Evolutionary conservation across 768 basidiomycete species (phyloP), one percentile per base, ranked within the genome.

Genomic region (Russula lepida): DNA sequence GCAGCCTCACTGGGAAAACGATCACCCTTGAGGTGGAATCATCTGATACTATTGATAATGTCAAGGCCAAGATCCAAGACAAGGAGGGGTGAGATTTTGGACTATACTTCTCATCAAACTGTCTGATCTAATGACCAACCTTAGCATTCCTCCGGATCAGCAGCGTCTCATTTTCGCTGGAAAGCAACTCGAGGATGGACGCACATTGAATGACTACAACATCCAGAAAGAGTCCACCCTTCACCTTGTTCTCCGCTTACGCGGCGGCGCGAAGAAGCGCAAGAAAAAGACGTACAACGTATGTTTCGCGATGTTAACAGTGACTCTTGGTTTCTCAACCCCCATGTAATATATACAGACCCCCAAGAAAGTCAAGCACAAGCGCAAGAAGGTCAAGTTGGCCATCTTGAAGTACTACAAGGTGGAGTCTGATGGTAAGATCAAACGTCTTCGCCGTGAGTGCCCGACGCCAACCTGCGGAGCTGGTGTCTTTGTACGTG

Each of bases 251-350:
- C 86, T 98, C 69, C 89, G 97, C 71, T 89, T 99, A 56, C 92
- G 95, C 78, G 97, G 97, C 82, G 97, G 97, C 84, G 93, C 86
- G 68, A 98, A 98, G 87, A 98, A 98, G 86, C 88, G 95, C 76
- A 98, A 98, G 87, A 99, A 98, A 84, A 98, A 98, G 84, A 94
- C 92, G 58, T 98, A 98, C 88, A 94, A 86, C 80, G 90, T 92
- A 52, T 53, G 87, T 78, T 2, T 28, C n/a, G 1, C 6, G 33
- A 15, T 51, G 21, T 1, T 33, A 21, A 41, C 54, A 27, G 41
- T 23, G 2, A 19, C 25, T 19, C 15, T 23, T 27, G 8, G n/a
- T 54, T 23, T 56, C 19, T 33, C 62, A 32, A 41, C 64, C 54
- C 67, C 41, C n/a, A n/a, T 68, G 30, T 11, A 11, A n/a, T 35